phyloP scores from a whole-genome alignment of 225 moss, liverwort and hornwort species.

The Sphagnum contortum region DNA sequence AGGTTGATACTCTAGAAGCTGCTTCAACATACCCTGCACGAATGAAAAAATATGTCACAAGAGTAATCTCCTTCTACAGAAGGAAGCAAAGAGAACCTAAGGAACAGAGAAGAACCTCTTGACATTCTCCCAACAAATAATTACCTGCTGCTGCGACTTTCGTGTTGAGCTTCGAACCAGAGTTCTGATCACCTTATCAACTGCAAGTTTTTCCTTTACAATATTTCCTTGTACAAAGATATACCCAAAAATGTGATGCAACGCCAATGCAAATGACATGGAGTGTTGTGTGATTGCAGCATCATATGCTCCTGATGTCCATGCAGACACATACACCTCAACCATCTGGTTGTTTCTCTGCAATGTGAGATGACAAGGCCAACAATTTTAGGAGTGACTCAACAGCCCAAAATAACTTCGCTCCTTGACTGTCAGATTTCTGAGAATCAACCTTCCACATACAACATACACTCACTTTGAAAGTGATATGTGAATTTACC shows the following conservation, averaged over 20 bases:
- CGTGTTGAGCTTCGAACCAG: conserved; percentile 66
- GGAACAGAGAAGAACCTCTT: not conserved
- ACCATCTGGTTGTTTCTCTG: conserved; percentile 72
- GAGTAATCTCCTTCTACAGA: not conserved
- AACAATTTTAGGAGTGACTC: no score
- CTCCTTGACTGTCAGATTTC: not conserved
- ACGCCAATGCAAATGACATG: conserved; percentile 46
- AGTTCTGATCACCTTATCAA: conserved; percentile 36
- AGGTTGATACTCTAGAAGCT: conserved; percentile 31
- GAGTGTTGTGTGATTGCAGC: conserved; percentile 43
- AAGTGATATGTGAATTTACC: conserved; percentile 21
- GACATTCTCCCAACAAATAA: not conserved
- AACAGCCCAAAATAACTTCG: not conserved
- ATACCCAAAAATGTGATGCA: conserved; percentile 69
- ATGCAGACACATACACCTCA: conserved; percentile 48
- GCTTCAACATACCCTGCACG: conserved; percentile 30
- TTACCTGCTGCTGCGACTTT: conserved; percentile 68
- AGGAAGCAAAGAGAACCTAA: not conserved
- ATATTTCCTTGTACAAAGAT: conserved; percentile 35
- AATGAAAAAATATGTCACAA: not conserved
- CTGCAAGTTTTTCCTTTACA: conserved; percentile 18
- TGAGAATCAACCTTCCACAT: not conserved
- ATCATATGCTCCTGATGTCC: conserved; percentile 70
- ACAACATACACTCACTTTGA: not conserved
- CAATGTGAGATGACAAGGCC: not conserved